Percentiles rank a stretch among this genome's conserved stretches.
Conservation (phyloP, 768 basidiomycete species). For the Collybia mongolica region DNA sequence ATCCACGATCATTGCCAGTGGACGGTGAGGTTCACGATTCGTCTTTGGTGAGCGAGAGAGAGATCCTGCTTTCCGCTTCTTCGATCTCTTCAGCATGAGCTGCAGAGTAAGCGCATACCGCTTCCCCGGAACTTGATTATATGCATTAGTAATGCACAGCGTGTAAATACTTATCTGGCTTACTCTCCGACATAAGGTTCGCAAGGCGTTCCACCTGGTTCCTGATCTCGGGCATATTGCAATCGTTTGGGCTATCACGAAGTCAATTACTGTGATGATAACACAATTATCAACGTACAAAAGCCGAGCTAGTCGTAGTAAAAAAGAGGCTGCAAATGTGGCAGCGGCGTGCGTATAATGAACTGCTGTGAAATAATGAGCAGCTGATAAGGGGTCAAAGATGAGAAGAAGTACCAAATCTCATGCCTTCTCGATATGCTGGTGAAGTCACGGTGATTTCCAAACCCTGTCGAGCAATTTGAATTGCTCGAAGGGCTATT, state of each 20-base stretch:
- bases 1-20: constrained; percentile 46
- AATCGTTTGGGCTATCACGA: constrained; percentile 72
- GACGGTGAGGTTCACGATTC: constrained; percentile 52
- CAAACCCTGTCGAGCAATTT: constrained; percentile 75
- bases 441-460: constrained; percentile 85
- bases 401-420: constrained; percentile 63
- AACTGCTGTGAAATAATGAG: constrained; percentile 52
- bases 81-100: constrained; percentile 80
- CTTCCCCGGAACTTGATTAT: constrained; percentile 77
- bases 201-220: constrained; percentile 78
- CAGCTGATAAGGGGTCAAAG: neutral
- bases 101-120: constrained; percentile 90
- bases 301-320: constrained; percentile 81
- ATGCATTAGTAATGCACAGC: constrained; percentile 1
- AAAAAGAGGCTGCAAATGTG: constrained; percentile 89
- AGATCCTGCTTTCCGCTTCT: constrained; percentile 57
- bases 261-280: constrained; percentile 3
- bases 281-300: constrained; percentile 55
- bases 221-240: constrained; percentile 72
- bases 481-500: constrained; percentile 79
- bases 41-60: constrained; percentile 61
- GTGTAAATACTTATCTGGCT: constrained; percentile 19
- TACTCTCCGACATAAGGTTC: constrained; percentile 76
- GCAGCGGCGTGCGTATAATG: constrained; percentile 91
- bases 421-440: constrained; percentile 88